phyloP scores from a whole-genome alignment of 805 yeast genomes.

The Torulaspora maleeae region DNA sequence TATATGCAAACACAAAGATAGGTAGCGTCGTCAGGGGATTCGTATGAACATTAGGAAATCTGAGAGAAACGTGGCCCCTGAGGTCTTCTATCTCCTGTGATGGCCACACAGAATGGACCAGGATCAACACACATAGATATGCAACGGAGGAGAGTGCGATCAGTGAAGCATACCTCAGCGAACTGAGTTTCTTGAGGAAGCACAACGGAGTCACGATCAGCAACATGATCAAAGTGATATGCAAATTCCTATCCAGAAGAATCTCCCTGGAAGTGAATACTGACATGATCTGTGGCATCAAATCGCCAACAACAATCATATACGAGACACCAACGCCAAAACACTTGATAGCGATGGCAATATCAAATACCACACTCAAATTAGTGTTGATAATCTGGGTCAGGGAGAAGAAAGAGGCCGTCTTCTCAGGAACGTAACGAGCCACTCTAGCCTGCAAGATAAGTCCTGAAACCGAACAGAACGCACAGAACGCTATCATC shows the following conservation, averaged over 20 bases:
- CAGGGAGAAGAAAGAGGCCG: conserved; percentile 61
- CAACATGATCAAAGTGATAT: conserved; percentile 57
- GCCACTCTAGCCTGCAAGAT: conserved; percentile 58
- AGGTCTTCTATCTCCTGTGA: conserved; percentile 25
- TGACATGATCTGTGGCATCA: conserved; percentile 53
- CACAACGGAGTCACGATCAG: conserved; percentile 50
- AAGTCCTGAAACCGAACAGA: conserved; percentile 43
- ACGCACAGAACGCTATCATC: conserved; percentile 27
- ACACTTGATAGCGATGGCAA: conserved; percentile 67
- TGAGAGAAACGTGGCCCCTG: conserved; percentile 47
- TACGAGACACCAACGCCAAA: conserved; percentile 68
- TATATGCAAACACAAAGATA: conserved; percentile 89
- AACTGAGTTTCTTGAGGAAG: conserved; percentile 68
- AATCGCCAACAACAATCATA: conserved; percentile 64
- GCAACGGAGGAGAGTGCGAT: conserved; percentile 77
- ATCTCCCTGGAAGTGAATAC: conserved; percentile 33
- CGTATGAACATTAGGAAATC: conserved; percentile 44
- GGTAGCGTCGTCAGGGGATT: conserved; percentile 71
- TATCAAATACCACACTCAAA: conserved; percentile 55
- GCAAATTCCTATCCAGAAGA: conserved; percentile 45
- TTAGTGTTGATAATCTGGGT: conserved; percentile 59
- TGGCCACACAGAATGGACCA: conserved; percentile 54
- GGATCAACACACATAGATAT: conserved; percentile 67
- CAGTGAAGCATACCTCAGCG: conserved; percentile 79
- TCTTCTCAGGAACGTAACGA: conserved; percentile 46